phyloP scores from a whole-genome alignment of 352 stramenopile species.

The Pythium chondricola region DNA sequence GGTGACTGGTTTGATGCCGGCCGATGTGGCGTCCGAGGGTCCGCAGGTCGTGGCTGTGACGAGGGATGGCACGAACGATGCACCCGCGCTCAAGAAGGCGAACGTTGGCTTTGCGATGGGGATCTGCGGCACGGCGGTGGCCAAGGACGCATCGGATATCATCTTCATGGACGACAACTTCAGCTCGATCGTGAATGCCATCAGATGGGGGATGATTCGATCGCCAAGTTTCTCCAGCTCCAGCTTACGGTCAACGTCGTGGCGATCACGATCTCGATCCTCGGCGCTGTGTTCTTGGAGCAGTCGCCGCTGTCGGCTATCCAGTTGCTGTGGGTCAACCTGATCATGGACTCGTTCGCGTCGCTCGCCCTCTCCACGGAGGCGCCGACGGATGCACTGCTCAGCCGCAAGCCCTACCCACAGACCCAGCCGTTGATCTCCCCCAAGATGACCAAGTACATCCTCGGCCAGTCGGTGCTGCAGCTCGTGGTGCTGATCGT shows the following conservation, averaged over 20 bases:
- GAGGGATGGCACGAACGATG: constrained; percentile 96
- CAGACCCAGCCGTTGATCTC: constrained; percentile 92
- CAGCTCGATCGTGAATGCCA: constrained; percentile 85
- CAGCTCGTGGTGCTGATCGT: constrained; percentile 89
- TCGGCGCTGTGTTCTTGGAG: constrained; percentile 79
- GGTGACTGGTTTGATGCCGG: constrained; percentile 90
- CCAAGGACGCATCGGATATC: constrained; percentile 90
- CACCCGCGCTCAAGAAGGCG: constrained; percentile 93
- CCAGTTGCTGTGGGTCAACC: constrained; percentile 97
- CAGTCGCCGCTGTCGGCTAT: constrained; percentile 91
- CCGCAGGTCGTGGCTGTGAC: constrained; percentile 93
- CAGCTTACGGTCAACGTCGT: constrained; percentile 97
- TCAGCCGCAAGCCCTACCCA: constrained; percentile 89
- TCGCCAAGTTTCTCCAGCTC: constrained; percentile 98
- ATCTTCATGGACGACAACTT: constrained; percentile 93
- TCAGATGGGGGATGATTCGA: constrained; percentile 76
- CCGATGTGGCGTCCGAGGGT: constrained; percentile 64
- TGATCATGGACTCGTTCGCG: constrained; percentile 98
- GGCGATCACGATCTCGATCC: constrained; percentile 89
- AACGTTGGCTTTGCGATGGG: constrained; percentile 97
- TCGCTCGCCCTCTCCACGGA: constrained; percentile 94
- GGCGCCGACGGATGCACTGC: constrained; percentile 80
- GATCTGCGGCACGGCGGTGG: constrained; percentile 87
- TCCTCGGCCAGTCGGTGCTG: constrained; percentile 89
- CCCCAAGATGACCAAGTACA: constrained; percentile 94